Conservation (phyloP, 164 flowering plant genomes). For the Berberis thunbergii region DNA sequence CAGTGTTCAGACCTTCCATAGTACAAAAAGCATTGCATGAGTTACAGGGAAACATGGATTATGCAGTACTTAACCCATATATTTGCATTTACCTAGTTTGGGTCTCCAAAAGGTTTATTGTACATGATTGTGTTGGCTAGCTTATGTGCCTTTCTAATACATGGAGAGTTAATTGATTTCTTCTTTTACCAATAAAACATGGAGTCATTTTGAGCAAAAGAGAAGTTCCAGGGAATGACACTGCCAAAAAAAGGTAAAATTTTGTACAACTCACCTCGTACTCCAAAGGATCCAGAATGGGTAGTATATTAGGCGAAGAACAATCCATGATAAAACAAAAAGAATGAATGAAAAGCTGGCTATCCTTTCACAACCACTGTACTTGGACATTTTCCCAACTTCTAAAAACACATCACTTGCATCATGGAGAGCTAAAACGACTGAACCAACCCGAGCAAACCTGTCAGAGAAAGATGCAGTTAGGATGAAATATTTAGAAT, state of each 20-base stretch:
- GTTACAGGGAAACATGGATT: too few relatives aligned
- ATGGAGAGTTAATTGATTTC: neutral
- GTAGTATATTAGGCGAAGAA: conserved; percentile 73
- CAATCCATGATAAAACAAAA: conserved; percentile 71
- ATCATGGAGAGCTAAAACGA: conserved; percentile 96
- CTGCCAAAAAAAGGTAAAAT: neutral
- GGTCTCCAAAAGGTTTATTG: too few relatives aligned
- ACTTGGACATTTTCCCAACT: conserved; percentile 87
- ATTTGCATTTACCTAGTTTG: too few relatives aligned
- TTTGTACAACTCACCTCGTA: conserved; percentile 51
- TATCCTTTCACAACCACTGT: conserved; percentile 53
- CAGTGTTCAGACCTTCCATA: too few relatives aligned
- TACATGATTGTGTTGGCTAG: too few relatives aligned
- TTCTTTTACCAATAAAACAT: neutral
- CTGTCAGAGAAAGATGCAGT: conserved; percentile 29
- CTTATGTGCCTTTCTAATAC: too few relatives aligned
- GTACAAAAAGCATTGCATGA: too few relatives aligned
- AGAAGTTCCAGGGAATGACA: neutral
- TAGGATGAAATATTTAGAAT: neutral
- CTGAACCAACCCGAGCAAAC: conserved; percentile 84
- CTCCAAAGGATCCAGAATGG: conserved; percentile 93
- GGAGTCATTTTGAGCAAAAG: neutral
- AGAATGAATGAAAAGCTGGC: conserved; percentile 67
- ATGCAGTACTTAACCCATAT: too few relatives aligned
- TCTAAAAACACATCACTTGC: conserved; percentile 91